Conservation (phyloP, 2,329 filamentous ascomycete genomes). For the Claviceps sorghi region DNA sequence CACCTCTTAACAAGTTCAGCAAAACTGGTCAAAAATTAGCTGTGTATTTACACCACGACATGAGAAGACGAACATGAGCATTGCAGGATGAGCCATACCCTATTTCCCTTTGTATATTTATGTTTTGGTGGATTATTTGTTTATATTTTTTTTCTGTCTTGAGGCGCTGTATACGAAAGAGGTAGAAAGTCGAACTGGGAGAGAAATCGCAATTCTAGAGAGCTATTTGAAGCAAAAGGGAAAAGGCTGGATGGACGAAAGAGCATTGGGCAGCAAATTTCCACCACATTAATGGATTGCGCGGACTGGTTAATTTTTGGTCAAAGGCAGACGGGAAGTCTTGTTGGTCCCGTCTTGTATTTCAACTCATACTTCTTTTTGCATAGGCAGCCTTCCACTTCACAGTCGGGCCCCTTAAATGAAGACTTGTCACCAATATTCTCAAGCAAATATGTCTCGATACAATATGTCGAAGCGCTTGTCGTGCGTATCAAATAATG, state of each 20-base stretch:
- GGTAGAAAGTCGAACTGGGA: background rate
- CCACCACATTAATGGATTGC: background rate
- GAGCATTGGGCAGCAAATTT: background rate
- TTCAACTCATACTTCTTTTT: slow-evolving; percentile 1
- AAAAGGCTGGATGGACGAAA: background rate
- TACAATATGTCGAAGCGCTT: no score
- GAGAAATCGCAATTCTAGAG: background rate
- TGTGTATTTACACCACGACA: slow-evolving; percentile 6
- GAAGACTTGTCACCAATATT: background rate
- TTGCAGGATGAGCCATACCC: slow-evolving; percentile 5
- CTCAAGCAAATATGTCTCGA: background rate
- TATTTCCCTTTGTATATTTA: slow-evolving; percentile 7
- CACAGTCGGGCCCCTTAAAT: background rate
- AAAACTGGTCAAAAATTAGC: slow-evolving; percentile 9
- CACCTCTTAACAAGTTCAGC: background rate
- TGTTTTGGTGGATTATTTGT: background rate
- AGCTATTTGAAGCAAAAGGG: background rate
- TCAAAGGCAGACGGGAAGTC: background rate
- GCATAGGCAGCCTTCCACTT: slow-evolving; percentile 2
- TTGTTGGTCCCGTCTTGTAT: background rate
- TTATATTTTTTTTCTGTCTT: background rate
- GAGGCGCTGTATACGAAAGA: slow-evolving; percentile 1
- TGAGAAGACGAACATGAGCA: slow-evolving; percentile 8
- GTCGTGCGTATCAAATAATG: no score
- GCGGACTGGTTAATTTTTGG: background rate